Conservation (phyloP, 805 yeast genomes). For the Yamadazyma sp. region DNA sequence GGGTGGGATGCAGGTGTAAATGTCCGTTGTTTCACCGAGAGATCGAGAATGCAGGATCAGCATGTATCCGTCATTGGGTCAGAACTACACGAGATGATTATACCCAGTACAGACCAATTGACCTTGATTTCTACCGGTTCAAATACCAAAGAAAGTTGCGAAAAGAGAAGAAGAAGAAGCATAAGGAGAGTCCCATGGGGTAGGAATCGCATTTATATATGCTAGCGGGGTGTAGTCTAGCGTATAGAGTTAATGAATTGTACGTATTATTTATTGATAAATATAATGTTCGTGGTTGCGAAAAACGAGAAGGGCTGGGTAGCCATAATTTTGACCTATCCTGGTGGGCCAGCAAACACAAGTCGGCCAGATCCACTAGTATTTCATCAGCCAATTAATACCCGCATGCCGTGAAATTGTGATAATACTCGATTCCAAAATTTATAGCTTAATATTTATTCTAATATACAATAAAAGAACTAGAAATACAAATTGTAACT, state of each 20-base stretch:
- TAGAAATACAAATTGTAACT: slow-evolving; percentile 14
- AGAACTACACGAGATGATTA: slow-evolving; percentile 34
- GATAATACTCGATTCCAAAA: no score
- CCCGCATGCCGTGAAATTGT: no score
- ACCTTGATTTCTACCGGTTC: slow-evolving; percentile 28
- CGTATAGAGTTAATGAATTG: no score
- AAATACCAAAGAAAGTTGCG: slow-evolving; percentile 19
- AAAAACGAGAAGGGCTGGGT: no score
- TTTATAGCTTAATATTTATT: slow-evolving; percentile 15
- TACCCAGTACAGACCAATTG: slow-evolving; percentile 18
- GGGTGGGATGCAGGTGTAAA: slow-evolving; percentile 84
- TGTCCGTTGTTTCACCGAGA: slow-evolving; percentile 59
- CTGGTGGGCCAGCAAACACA: no score
- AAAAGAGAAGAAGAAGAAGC: slow-evolving; percentile 1
- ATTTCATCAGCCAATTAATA: no score
- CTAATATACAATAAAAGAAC: slow-evolving; percentile 28
- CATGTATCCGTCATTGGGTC: slow-evolving; percentile 56
- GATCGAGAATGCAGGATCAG: slow-evolving; percentile 53
- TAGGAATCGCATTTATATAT: no score
- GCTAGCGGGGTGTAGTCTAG: no score
- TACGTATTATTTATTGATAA: no score
- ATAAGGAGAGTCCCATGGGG: background rate
- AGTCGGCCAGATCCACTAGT: no score
- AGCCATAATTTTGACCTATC: no score
- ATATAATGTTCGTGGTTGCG: no score